Conservation (phyloP, 805 yeast genomes). For the Barnettozyma siamensis region DNA sequence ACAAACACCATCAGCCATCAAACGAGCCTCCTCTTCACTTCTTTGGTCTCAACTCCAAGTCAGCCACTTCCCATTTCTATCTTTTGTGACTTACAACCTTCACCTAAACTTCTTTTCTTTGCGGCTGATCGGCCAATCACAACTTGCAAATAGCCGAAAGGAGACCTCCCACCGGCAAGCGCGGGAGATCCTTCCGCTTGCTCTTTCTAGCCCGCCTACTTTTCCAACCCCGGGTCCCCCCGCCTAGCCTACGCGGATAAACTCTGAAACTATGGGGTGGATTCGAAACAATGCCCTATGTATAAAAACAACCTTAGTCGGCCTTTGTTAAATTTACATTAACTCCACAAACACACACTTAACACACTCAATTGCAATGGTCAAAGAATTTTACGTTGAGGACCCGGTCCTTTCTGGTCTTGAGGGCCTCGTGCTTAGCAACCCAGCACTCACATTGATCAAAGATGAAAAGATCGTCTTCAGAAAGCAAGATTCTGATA, state of each 20-base stretch:
- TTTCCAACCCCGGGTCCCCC: background rate
- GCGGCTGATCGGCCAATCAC: background rate
- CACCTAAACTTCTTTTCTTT: too few relatives aligned
- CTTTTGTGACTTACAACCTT: too few relatives aligned
- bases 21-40: too few relatives aligned
- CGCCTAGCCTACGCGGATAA: background rate
- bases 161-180: background rate
- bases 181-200: too few relatives aligned
- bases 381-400: conserved; percentile 28
- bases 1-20: too few relatives aligned
- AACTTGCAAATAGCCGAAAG: background rate
- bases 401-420: conserved; percentile 33
- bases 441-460: conserved; percentile 32
- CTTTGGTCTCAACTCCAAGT: too few relatives aligned
- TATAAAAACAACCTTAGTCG: too few relatives aligned
- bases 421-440: conserved; percentile 33
- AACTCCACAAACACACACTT: too few relatives aligned
- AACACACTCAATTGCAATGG: background rate
- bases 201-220: too few relatives aligned
- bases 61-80: too few relatives aligned
- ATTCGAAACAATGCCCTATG: too few relatives aligned
- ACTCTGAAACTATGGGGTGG: background rate
- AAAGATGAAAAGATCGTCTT: conserved; percentile 34
- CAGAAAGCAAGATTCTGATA: conserved; percentile 32
- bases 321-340: too few relatives aligned